These are phyloP conservation scores for Amphibolis antarctica DNA, from an alignment of 106 monocot species.

Conservation along the genomic window DNA sequence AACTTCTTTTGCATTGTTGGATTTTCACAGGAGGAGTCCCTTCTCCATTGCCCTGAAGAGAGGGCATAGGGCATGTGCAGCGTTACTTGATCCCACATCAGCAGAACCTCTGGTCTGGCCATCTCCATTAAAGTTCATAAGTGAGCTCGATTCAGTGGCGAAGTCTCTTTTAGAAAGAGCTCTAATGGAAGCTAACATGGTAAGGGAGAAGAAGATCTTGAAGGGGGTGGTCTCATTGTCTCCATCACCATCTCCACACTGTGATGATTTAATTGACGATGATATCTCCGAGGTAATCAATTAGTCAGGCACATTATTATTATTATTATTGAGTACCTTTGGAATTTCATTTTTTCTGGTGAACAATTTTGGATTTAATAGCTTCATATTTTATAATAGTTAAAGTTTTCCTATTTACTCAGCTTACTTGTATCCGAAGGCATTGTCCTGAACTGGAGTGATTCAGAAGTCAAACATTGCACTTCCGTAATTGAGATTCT, in stretches of 20 bases:
- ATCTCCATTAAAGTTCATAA: constrained; percentile 82
- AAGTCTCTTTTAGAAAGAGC: constrained; percentile 72
- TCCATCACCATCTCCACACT: constrained; percentile 35
- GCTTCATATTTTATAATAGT: too few species aligned
- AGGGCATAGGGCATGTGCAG: constrained; percentile 63
- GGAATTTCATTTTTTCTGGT: too few species aligned
- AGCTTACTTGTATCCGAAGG: too few species aligned
- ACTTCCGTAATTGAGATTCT: too few species aligned
- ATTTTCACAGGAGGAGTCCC: constrained; percentile 60
- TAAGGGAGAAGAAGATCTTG: constrained; percentile 71
- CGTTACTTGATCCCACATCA: constrained; percentile 76
- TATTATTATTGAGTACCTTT: too few species aligned
- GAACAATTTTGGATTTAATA: too few species aligned
- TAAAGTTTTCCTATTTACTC: too few species aligned
- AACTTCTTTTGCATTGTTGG: not conserved
- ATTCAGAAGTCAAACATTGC: too few species aligned
- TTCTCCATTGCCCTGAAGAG: constrained; percentile 61
- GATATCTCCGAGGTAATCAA: constrained; percentile 47
- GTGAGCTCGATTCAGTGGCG: constrained; percentile 58
- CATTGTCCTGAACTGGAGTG: too few species aligned
- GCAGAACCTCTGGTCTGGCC: constrained; percentile 95
- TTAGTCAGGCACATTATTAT: too few species aligned
- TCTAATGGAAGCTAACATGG: constrained; percentile 69
- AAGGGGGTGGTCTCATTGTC: constrained; percentile 44
- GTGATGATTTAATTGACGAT: constrained; percentile 48